Evolutionary conservation across 768 basidiomycete species (phyloP).

Genomic region (Panus rudis): DNA sequence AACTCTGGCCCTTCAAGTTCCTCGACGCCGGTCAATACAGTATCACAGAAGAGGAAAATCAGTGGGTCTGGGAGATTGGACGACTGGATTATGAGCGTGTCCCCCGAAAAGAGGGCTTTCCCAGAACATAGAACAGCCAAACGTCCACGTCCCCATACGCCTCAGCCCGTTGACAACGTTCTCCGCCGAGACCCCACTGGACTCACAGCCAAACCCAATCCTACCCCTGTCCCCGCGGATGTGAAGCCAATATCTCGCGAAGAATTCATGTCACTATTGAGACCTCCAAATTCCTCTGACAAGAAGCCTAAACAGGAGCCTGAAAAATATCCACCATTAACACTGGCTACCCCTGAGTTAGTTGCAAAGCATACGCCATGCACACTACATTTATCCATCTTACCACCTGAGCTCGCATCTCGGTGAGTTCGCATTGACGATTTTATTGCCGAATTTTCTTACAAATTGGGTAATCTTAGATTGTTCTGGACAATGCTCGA

Average conservation of each 20-base stretch:
- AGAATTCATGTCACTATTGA: slow-evolving; percentile 52
- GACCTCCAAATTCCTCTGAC: slow-evolving; percentile 35
- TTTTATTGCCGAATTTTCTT: not conserved
- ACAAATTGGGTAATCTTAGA: slow-evolving; percentile 14
- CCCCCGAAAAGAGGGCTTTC: too few species aligned
- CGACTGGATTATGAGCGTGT: not conserved
- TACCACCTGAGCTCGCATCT: slow-evolving; percentile 72
- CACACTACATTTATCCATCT: slow-evolving; percentile 60
- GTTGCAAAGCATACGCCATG: slow-evolving; percentile 69
- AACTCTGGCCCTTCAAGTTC: slow-evolving; percentile 14
- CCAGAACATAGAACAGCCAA: too few species aligned
- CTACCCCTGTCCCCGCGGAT: slow-evolving; percentile 8
- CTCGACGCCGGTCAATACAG: not conserved
- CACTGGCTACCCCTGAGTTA: slow-evolving; percentile 53
- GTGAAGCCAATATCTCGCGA: slow-evolving; percentile 26
- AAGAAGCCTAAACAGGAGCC: slow-evolving; percentile 26
- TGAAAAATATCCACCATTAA: slow-evolving; percentile 50
- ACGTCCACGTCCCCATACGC: not conserved
- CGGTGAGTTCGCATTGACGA: slow-evolving; percentile 9
- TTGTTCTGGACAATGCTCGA: slow-evolving; percentile 71
- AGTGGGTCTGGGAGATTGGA: not conserved
- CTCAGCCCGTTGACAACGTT: not conserved
- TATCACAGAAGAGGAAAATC: not conserved
- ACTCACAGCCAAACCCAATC: slow-evolving; percentile 6
- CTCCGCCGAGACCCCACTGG: not conserved